Evolutionary conservation across 768 basidiomycete genomes (phyloP), one percentile per base, ranked within the genome.

Genomic region (Russula abietina): DNA sequence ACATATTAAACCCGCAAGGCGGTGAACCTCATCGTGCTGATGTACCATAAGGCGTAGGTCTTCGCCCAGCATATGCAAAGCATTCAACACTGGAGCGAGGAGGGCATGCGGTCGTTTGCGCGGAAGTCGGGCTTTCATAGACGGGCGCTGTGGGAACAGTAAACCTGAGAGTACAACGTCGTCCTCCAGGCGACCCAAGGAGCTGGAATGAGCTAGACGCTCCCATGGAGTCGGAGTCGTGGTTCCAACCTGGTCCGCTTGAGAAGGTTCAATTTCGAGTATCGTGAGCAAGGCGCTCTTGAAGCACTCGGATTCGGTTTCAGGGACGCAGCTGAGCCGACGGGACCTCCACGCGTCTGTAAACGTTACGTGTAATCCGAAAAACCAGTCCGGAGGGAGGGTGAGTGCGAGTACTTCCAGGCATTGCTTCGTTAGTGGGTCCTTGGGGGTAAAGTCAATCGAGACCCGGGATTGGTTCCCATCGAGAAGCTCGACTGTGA

Each of bases 21-120:
- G 73, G 46, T 80, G 68, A 41, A 94, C 75, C 2, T 80, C 79
- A 48, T 79, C 74, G 51, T 86, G 84, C 24, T 80, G 77, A 62
- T 82, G 76, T 14, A 83, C 73, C n/a, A 79, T 75, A 2, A 91
- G 75, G 17, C 86, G 81, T 36, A 87, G 72, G 61, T 87, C 81
- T 70, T 89, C 91, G 0, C 81, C 93, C 2, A 96, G 78, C 49
- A 86, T 82, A 70, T 98, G 94, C 1, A 98, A 73, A 0, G 85
- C 88, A 62, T 86, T 83, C 14, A 95, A 75, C 30, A 88, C 77
- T 1, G 83, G 82, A 0, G 82, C 82, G 17, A 87, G 74, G 17
- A 81, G 72, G 24, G 72, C 72, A 55, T 83, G 80, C 14, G 80
- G 78, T 59, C 68, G 55, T 63, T 69, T 62, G 30, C 38, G 54